These are phyloP conservation scores for Lipomyces kockii DNA, from an alignment of 805 yeast species.

Conservation along the genomic window DNA sequence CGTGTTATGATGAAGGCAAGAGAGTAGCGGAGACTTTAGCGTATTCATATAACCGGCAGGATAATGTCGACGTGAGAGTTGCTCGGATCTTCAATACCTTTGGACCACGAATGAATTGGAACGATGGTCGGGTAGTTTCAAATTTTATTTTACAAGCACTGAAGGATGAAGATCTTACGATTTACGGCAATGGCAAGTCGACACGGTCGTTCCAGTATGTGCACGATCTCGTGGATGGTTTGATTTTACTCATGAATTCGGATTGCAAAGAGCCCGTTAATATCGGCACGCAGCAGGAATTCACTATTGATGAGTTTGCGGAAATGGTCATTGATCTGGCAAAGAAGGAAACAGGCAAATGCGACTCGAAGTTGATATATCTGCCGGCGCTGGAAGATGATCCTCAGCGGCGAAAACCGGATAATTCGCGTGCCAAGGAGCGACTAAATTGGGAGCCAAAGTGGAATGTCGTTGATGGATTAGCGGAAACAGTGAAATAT, in stretches of 20 bases:
- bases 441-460: slow-evolving; percentile 39
- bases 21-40: slow-evolving; percentile 42
- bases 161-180: slow-evolving; percentile 38
- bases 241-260: slow-evolving; percentile 40
- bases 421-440: slow-evolving; percentile 37
- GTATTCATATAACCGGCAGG: slow-evolving; percentile 40
- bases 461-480: slow-evolving; percentile 39
- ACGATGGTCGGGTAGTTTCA: slow-evolving; percentile 42
- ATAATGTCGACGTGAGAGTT: slow-evolving; percentile 40
- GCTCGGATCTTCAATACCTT: slow-evolving; percentile 42
- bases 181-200: slow-evolving; percentile 39
- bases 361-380: slow-evolving; percentile 34
- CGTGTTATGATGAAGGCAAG: slow-evolving; percentile 43
- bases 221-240: slow-evolving; percentile 41
- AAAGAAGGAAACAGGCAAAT: slow-evolving; percentile 26
- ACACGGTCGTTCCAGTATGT: slow-evolving; percentile 42
- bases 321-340: slow-evolving; percentile 38
- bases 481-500: slow-evolving; percentile 39
- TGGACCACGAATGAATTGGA: slow-evolving; percentile 43
- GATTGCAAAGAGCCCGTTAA: slow-evolving; percentile 41
- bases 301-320: slow-evolving; percentile 39
- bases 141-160: slow-evolving; percentile 41
- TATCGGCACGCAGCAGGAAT: slow-evolving; percentile 41
- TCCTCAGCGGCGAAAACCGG: slow-evolving; percentile 40
- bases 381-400: slow-evolving; percentile 39